Conservation (phyloP, 306 rosid genomes). For the Carpinus fangiana region DNA sequence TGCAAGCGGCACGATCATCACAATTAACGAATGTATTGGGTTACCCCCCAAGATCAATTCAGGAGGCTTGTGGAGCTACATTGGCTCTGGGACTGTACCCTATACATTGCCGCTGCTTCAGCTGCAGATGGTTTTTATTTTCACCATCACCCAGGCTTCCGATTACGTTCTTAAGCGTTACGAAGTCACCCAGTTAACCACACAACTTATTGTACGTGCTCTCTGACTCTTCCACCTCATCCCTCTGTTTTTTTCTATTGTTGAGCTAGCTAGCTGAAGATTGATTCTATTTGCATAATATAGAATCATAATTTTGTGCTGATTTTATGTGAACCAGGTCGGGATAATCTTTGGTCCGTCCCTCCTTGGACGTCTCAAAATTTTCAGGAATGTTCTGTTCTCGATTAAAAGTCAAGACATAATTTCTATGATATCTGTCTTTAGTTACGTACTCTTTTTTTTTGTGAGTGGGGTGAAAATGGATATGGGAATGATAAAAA, state of each 20-base stretch:
- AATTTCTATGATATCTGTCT: constrained; percentile 31
- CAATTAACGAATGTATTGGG: background rate
- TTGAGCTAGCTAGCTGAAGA: too few species aligned
- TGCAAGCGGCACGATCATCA: background rate
- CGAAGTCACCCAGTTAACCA: constrained; percentile 43
- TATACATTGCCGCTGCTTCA: constrained; percentile 35
- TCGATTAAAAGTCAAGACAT: constrained; percentile 41
- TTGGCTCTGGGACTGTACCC: background rate
- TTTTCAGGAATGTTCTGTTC: constrained; percentile 17
- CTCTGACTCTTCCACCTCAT: too few species aligned
- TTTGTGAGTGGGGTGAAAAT: constrained; percentile 57
- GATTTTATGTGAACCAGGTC: constrained; percentile 28
- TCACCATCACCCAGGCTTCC: constrained; percentile 26
- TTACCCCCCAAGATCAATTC: background rate
- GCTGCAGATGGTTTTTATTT: constrained; percentile 45
- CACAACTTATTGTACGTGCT: constrained; percentile 55
- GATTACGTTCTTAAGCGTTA: constrained; percentile 42
- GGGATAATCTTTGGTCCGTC: constrained; percentile 43
- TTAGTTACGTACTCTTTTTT: constrained; percentile 40
- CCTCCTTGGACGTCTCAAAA: background rate
- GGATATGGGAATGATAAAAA: constrained; percentile 48
- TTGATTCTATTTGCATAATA: too few species aligned
- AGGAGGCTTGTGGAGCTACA: background rate
- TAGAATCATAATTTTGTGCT: too few species aligned
- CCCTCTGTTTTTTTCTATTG: too few species aligned